Evolutionary conservation across 2,329 filamentous ascomycete genomes (phyloP).

Genomic region (Fusarium austroafricanum): DNA sequence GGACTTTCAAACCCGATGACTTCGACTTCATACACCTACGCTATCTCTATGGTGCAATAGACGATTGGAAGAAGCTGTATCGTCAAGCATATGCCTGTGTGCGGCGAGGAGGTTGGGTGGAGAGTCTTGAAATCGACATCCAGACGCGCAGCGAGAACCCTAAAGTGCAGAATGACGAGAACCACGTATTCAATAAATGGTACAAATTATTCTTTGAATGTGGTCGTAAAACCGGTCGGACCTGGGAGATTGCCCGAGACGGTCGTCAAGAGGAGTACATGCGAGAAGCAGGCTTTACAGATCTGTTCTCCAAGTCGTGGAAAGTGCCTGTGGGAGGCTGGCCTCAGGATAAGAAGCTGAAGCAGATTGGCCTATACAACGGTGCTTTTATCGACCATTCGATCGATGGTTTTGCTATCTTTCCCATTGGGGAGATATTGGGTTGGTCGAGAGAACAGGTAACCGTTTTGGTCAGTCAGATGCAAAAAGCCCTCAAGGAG

Average conservation of each 20-base stretch:
- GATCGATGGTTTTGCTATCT: constrained; percentile 32
- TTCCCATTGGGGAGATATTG: constrained; percentile 26
- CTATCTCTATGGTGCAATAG: constrained; percentile 66
- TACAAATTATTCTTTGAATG: constrained; percentile 38
- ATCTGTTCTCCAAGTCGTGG: constrained; percentile 28
- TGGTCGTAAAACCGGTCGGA: constrained; percentile 43
- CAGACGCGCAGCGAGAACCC: constrained; percentile 33
- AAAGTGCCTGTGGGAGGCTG: constrained; percentile 31
- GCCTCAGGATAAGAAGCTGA: constrained; percentile 33
- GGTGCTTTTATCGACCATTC: constrained; percentile 28
- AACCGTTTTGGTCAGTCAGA: constrained; percentile 22
- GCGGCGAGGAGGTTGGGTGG: constrained; percentile 49
- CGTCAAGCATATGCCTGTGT: constrained; percentile 62
- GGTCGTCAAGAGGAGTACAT: constrained; percentile 37
- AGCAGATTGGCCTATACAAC: constrained; percentile 30
- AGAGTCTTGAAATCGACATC: constrained; percentile 38
- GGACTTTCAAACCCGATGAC: constrained; percentile 56
- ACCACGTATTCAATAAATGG: constrained; percentile 39
- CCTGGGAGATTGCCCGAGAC: constrained; percentile 41
- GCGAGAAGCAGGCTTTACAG: constrained; percentile 32
- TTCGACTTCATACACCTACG: constrained; percentile 71
- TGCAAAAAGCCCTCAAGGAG: constrained; percentile 23
- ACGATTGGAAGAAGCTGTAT: constrained; percentile 67
- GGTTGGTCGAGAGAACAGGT: constrained; percentile 32
- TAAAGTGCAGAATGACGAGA: constrained; percentile 19